Base-by-base conservation (phyloP, 2,329 filamentous ascomycete species). In the Sporothrix inflata region DNA sequence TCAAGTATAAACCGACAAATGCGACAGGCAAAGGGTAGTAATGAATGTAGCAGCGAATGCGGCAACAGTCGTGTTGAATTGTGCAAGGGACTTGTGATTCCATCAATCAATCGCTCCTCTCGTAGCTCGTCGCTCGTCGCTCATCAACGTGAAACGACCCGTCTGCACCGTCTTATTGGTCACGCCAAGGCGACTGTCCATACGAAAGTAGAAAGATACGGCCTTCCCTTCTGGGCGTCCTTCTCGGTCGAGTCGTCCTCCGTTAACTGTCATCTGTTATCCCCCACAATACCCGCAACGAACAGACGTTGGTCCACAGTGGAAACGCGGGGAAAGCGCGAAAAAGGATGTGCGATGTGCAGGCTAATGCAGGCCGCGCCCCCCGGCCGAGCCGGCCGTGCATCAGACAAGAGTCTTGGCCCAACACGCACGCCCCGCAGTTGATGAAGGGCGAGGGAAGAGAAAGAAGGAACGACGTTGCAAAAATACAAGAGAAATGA, bases 361-460 rank as follows among this genome's bases (percentile, higher is more conserved):
- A 66, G 61, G 40, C 61, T 66, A 66, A 66, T 49, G 61, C 61
- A 47, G 61, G 61, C 42, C 24, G 42, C 42, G 21, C 61, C 40
- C 27, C 38, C 42, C 61, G 61, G 61, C 61, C 21, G 40, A 66
- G 61, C 40, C 42, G 61, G 61, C 60, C 12, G 21, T 30, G 61
- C 42, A 49, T 47, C 21, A 16, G 30, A 24, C 14, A 14, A 7
- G 24, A 16, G 51, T 19, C 51, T 55, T 55, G 51, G 51, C 51
- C 51, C 49, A 53, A 53, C 51, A 19, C 24, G 24, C 21, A 55
- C 11, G 24, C 51, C 51, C 24, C 51, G 51, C 51, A 55, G 51
- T 30, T 55, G 24, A 55, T 27, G 24, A 7, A 55, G n/a, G 49
- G 49, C 49, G 7, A 21, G 6, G 3, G 14, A n/a, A 24, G 24